Base-by-base conservation (phyloP, 2,329 filamentous ascomycete species). In the Boeremia exigua region DNA sequence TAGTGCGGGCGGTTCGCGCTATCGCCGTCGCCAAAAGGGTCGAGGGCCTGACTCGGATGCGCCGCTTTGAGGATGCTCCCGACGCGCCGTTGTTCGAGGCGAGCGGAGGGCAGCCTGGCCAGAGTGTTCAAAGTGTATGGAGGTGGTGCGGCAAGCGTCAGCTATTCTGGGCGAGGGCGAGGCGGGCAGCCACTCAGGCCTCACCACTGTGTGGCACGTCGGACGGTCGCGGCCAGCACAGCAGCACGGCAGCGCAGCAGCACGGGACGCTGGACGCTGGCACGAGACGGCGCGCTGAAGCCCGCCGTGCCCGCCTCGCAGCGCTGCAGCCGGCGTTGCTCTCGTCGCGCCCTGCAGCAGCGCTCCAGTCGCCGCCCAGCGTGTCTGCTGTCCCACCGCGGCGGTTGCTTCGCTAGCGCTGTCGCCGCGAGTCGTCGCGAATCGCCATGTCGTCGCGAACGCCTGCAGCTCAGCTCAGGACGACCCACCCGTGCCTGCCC, bases 21-120 rank as follows among this genome's bases (percentile, higher is more conserved):
- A 43, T 49, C 34, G 52, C 47, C 47, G 53, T 50, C n/a, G 39
- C 40, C 34, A 17, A 37, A 50, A 43, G 27, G 40, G 27, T 34
- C 17, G 40, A 40, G 34, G 42, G 40, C 25, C 46, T 50, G 52
- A 55, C 40, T 55, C 52, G 40, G 30, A 17, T 28, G 32, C 39
- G 34, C 52, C 39, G 46, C 27, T 43, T 39, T 23, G 39, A 49
- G 52, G 45, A 40, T 34, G 46, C 19, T 45, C 46, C 40, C 47
- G 42, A 37, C 36, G 47, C 53, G 53, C 47, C 47, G 53, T 55
- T 42, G 53, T 51, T 47, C 42, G 53, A 51, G 33, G 46, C 38
- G 47, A 14, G 51, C 36, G 43, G n/a, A 43, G 34, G 42, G 30
- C 36, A 25, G 42, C 36, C 32, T 28, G 47, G 36, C 42, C 28